phyloP scores from a whole-genome alignment of 2,329 filamentous ascomycete species.

The Colletotrichum limetticola region DNA sequence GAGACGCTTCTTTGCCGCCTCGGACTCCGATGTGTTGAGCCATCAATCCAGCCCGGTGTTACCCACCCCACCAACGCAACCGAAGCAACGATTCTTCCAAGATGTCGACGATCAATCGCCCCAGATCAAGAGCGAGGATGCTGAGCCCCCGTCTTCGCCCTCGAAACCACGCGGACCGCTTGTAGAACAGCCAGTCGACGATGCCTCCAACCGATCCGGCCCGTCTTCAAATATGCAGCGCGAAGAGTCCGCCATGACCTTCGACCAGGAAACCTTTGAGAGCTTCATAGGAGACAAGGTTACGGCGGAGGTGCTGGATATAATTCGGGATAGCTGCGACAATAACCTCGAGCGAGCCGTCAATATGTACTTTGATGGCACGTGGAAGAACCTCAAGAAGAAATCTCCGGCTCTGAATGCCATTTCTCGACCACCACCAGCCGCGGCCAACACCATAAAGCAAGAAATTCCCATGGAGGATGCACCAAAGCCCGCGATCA shows the following conservation, averaged over 20 bases:
- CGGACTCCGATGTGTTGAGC: conserved; percentile 39
- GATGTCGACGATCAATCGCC: conserved; percentile 45
- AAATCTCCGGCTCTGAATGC: conserved; percentile 34
- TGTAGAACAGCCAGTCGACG: conserved; percentile 36
- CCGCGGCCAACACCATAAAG: background rate
- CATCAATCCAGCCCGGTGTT: conserved; percentile 30
- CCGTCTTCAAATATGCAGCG: conserved; percentile 33
- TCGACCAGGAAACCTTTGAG: conserved; percentile 69
- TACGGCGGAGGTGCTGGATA: conserved; percentile 55
- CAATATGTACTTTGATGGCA: conserved; percentile 78
- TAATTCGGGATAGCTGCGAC: conserved; percentile 65
- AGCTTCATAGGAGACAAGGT: conserved; percentile 69
- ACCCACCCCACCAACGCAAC: conserved; percentile 28
- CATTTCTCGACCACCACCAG: background rate
- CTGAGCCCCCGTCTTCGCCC: conserved; percentile 23
- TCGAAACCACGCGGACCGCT: conserved; percentile 35
- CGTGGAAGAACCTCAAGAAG: conserved; percentile 65
- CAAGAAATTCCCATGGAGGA: conserved; percentile 11
- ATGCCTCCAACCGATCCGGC: conserved; percentile 34
- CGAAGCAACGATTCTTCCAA: conserved; percentile 50
- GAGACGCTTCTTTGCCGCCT: conserved; percentile 56
- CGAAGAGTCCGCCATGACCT: conserved; percentile 49
- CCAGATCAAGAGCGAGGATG: conserved; percentile 37
- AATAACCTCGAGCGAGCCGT: conserved; percentile 71
- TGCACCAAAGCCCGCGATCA: conserved; percentile 23